phyloP scores from a whole-genome alignment of 2,329 filamentous ascomycete genomes.

The Colletotrichum theobromicola region DNA sequence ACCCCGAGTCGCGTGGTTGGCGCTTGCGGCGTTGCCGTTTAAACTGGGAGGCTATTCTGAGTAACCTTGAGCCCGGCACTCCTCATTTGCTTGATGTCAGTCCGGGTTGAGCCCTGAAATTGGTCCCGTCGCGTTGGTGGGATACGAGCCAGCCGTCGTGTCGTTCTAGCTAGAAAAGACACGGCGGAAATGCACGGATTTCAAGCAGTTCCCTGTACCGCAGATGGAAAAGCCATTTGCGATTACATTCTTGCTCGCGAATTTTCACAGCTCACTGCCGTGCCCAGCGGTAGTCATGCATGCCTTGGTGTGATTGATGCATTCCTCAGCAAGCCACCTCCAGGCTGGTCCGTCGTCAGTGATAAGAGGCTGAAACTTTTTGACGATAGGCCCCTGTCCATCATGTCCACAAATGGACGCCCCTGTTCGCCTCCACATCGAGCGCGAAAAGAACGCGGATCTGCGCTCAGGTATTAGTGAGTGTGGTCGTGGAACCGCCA shows the following conservation, averaged over 20 bases:
- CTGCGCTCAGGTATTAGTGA: background rate
- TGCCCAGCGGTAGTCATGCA: background rate
- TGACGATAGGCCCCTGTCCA: background rate
- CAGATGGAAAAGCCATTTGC: background rate
- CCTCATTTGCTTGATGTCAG: background rate
- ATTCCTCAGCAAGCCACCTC: background rate
- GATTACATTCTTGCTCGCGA: background rate
- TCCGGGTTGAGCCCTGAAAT: conserved; percentile 7
- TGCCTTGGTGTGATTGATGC: background rate
- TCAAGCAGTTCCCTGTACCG: background rate
- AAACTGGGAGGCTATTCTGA: background rate
- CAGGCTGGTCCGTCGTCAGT: background rate
- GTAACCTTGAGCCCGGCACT: background rate
- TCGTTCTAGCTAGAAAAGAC: background rate
- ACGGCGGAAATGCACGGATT: background rate
- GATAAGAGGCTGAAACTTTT: conserved; percentile 9
- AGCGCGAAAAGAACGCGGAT: background rate
- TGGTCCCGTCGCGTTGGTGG: background rate
- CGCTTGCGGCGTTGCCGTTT: background rate
- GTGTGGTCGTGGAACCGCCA: background rate
- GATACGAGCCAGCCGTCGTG: background rate
- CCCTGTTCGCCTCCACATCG: background rate
- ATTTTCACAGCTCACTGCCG: too few species aligned
- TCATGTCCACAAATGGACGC: conserved; percentile 1
- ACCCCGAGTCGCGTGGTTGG: background rate